A percentile compares a stretch with the other conserved stretches of the same genome.
phyloP scores from a whole-genome alignment of 2,329 filamentous ascomycete species.

The Aschersonia sp. region DNA sequence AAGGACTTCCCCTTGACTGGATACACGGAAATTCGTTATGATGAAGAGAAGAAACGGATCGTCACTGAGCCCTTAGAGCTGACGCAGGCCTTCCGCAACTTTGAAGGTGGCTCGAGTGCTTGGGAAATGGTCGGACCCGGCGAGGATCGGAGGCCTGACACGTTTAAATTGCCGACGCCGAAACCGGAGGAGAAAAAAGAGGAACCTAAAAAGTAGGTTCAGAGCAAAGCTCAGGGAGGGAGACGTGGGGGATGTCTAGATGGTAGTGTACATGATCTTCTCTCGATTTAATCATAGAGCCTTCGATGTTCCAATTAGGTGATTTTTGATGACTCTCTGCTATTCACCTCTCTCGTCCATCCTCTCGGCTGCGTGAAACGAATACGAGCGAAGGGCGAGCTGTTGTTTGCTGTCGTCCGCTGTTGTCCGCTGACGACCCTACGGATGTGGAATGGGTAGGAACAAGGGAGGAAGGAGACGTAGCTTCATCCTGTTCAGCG shows the following conservation, averaged over 20 bases:
- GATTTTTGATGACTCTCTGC: no score
- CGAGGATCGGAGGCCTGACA: slow-evolving; percentile 64
- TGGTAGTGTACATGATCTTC: slow-evolving; percentile 4
- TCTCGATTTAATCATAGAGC: neutral
- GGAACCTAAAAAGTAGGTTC: slow-evolving; percentile 77
- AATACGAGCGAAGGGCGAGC: no score
- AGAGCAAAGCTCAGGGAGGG: neutral
- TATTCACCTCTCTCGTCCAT: no score
- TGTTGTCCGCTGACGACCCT: no score
- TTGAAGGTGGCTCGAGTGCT: slow-evolving; percentile 70
- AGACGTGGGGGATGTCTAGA: neutral
- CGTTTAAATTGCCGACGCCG: slow-evolving; percentile 86
- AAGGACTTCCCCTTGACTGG: slow-evolving; percentile 98
- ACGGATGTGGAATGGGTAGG: no score
- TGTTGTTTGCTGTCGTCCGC: no score
- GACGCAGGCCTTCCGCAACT: slow-evolving; percentile 97
- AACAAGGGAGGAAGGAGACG: no score
- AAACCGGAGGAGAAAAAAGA: slow-evolving; percentile 89
- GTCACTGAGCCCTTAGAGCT: slow-evolving; percentile 95
- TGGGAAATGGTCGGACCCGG: slow-evolving; percentile 57
- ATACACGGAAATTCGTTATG: slow-evolving; percentile 95
- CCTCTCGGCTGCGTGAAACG: no score
- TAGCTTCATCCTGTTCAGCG: no score
- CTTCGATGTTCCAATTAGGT: no score
- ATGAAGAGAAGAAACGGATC: slow-evolving; percentile 99